A percentile compares a stretch with the other conserved stretches of the same genome.
Evolutionary conservation across 2,329 filamentous ascomycete species (phyloP).

Genomic region (Hirsutella minnesotensis): DNA sequence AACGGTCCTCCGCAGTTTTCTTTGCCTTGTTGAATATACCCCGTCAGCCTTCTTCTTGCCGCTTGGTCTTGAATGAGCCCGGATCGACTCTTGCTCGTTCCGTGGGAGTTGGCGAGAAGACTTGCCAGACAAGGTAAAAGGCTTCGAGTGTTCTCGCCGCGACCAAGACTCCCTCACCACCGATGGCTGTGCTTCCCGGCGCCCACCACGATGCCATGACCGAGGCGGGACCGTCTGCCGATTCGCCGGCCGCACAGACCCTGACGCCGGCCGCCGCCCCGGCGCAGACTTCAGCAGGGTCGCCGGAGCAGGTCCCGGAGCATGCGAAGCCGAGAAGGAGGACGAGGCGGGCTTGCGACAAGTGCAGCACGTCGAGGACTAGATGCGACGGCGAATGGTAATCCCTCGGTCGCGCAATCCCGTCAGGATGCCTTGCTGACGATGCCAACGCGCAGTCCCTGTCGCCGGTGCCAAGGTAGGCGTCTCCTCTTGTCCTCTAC

Average conservation of each 20-base stretch:
- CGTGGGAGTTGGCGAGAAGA: too few relatives aligned
- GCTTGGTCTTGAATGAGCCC: too few relatives aligned
- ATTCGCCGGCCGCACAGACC: not conserved
- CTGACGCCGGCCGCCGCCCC: not conserved
- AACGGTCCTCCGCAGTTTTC: too few relatives aligned
- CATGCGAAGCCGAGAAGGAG: constrained; percentile 16
- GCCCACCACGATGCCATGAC: too few relatives aligned
- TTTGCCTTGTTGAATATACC: too few relatives aligned
- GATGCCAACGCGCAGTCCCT: constrained; percentile 7
- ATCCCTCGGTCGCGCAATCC: constrained; percentile 6
- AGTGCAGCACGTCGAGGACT: constrained; percentile 25
- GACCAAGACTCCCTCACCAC: too few relatives aligned
- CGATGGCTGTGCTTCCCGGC: too few relatives aligned
- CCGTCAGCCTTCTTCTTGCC: too few relatives aligned
- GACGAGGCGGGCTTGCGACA: constrained; percentile 18
- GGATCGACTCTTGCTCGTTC: too few relatives aligned
- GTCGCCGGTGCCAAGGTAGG: constrained; percentile 25
- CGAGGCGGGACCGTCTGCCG: not conserved
- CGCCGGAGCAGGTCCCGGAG: constrained; percentile 1
- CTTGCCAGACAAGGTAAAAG: too few relatives aligned
- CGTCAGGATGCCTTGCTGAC: not conserved
- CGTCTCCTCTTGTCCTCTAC: not conserved
- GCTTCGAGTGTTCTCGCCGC: too few relatives aligned
- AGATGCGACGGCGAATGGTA: constrained; percentile 32
- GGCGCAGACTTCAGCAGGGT: not conserved